A percentile compares a stretch with the other conserved stretches of the same genome.
These are phyloP conservation scores for Hyphodiscus sp. DNA, from an alignment of 2,329 filamentous ascomycete species.

Conservation along the genomic window DNA sequence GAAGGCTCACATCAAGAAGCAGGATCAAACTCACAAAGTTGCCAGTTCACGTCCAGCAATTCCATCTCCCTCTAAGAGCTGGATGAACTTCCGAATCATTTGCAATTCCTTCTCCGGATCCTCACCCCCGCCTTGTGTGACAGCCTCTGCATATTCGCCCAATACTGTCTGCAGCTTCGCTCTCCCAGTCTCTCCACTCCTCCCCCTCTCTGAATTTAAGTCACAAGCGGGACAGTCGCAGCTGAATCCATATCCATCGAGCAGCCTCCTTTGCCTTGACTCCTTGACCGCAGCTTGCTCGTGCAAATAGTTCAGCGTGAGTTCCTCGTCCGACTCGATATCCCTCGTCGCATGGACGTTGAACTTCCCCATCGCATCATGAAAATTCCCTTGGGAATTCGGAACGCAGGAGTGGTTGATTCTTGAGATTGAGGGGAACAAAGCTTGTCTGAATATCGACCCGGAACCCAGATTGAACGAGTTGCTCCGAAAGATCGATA, in stretches of 20 bases:
- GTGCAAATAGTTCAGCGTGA: conserved; percentile 19
- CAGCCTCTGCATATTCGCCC: conserved; percentile 2
- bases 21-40: conserved; percentile 10
- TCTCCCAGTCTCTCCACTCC: conserved; percentile 10
- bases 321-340: conserved; percentile 18
- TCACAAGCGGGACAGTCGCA: conserved; percentile 20
- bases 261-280: conserved; percentile 8
- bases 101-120: conserved; percentile 5
- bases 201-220: not conserved
- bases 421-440: conserved; percentile 20
- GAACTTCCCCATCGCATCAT: conserved; percentile 12
- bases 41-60: conserved; percentile 17
- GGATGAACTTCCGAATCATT: conserved; percentile 9
- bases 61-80: conserved; percentile 11
- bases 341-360: conserved; percentile 22
- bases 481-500: conserved; percentile 25
- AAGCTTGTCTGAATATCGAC: conserved; percentile 7
- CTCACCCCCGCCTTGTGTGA: not conserved
- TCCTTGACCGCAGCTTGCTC: conserved; percentile 10
- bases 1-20: not conserved
- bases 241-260: conserved; percentile 17
- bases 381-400: conserved; percentile 24
- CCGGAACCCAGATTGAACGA: conserved; percentile 14
- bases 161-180: conserved; percentile 2
- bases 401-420: conserved; percentile 25